A percentile compares a stretch with the other conserved stretches of the same genome.
Conservation (phyloP, 352 stramenopile species). For the Pythium volutum region DNA sequence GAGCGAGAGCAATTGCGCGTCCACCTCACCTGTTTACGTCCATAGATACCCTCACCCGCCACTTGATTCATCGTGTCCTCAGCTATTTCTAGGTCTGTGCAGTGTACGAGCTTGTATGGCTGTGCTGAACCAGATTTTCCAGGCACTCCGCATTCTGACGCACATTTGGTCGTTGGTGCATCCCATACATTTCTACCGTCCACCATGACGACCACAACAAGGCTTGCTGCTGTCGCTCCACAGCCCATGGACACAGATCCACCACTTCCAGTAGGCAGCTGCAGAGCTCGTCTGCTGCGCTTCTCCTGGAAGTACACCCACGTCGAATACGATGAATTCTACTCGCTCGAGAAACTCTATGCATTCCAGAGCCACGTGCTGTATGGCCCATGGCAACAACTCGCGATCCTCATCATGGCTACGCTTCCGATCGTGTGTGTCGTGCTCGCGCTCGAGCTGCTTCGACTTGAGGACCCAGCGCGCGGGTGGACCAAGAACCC, state of each 20-base stretch:
- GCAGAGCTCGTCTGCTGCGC: neutral
- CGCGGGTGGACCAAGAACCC: conserved; percentile 3
- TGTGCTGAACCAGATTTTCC: too few species aligned
- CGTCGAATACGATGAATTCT: conserved; percentile 14
- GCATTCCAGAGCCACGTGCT: conserved; percentile 1
- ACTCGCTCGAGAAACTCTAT: conserved; percentile 15
- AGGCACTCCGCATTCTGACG: too few species aligned
- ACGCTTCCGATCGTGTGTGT: neutral
- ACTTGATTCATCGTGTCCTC: neutral
- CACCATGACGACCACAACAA: neutral
- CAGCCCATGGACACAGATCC: neutral
- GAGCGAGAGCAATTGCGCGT: too few species aligned
- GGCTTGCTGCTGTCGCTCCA: neutral
- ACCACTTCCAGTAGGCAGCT: neutral
- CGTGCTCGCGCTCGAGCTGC: neutral
- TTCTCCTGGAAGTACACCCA: neutral
- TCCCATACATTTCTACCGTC: too few species aligned
- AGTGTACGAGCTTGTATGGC: neutral
- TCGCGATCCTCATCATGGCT: neutral
- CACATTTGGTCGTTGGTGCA: too few species aligned
- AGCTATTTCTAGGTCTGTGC: neutral
- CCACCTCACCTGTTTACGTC: too few species aligned
- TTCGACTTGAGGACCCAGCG: conserved; percentile 9
- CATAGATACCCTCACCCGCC: neutral
- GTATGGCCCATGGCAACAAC: neutral